Base-by-base conservation (phyloP, 176 grass and related monocot genomes). In the Hyparrhenia diplandra region DNA sequence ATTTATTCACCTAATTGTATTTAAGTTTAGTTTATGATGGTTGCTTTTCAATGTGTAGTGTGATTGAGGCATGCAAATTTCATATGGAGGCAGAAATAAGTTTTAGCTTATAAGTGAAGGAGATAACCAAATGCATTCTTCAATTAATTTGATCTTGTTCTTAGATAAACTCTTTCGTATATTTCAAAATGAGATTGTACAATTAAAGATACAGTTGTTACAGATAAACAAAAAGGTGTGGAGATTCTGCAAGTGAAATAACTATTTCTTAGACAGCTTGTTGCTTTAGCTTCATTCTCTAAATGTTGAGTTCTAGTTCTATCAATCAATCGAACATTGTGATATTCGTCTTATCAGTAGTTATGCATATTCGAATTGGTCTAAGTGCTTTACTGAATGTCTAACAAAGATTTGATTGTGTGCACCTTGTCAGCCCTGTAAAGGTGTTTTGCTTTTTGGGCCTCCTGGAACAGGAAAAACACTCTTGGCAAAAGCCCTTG, bases 401-500 rank as follows among this genome's bases (percentile, higher is more conserved):
- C 46, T 82, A 13, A 77, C 35, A 31, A 47, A 68, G 25, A 55
- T 37, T 58, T 75, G 25, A 63, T 36, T 65, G 18, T 76, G 21
- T 81, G 64, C 43, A 85, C 10, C 3, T 81, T 91, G 31, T 81
- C 88, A 98, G 95, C 95, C 92, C 71, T 98, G 92, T 90, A 98
- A 94, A 93, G 95, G 95, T 59, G 85, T 98, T 70, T 89, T 98
- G 84, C 92, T 98, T 72, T 98, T 98, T 87, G 95, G 95, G 30
- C 95, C 95, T 80, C 95, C 92, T 75, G 92, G 95, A 80, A 98
- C 95, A 27, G 92, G 95, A 37, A 98, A 98, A 91, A 98, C 95
- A 43, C 95, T 98, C 76, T 78, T 98, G 71, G 95, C 95, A 68
- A 98, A 98, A 87, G 95, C 95, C 71, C 95, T 98, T 49, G 95